These are phyloP conservation scores for Fusarium oxysporum DNA, from an alignment of 2,329 filamentous ascomycete genomes.

Conservation along the genomic window DNA sequence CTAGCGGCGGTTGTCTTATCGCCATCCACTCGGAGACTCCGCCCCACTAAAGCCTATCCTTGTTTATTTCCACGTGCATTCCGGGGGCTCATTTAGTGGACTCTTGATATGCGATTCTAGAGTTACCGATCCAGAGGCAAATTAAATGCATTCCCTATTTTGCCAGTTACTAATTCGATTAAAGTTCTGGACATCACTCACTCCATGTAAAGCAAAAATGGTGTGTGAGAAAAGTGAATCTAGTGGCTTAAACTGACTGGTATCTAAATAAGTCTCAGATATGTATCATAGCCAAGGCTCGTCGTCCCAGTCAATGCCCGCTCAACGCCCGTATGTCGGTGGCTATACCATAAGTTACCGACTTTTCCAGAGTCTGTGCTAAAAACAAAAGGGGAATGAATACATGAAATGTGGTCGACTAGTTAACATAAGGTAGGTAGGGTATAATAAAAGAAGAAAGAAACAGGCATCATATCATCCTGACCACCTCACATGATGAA, in stretches of 20 bases:
- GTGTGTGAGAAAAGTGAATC: neutral
- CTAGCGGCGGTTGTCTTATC: conserved; percentile 22
- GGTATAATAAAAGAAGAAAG: conserved; percentile 38
- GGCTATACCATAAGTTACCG: neutral
- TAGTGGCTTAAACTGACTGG: conserved; percentile 18
- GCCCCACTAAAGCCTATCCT: conserved; percentile 20
- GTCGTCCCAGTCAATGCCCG: neutral
- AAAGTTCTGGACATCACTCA: neutral
- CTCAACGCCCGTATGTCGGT: conserved; percentile 26
- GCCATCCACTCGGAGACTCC: conserved; percentile 28
- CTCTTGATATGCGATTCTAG: neutral
- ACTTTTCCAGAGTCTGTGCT: conserved; percentile 30
- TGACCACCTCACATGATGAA: conserved; percentile 34
- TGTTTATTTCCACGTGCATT: conserved; percentile 42
- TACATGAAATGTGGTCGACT: conserved; percentile 28
- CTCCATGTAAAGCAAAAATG: neutral
- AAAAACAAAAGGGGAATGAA: conserved; percentile 15
- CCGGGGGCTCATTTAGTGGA: conserved; percentile 26
- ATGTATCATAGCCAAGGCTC: conserved; percentile 14
- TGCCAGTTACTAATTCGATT: neutral
- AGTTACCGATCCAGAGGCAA: neutral
- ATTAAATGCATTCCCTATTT: neutral
- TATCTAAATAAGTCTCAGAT: conserved; percentile 24
- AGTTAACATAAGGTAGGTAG: conserved; percentile 27
- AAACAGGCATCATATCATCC: conserved; percentile 41